These are phyloP conservation scores for Diospyros lotus DNA, from an alignment of 148 eudicot species.

Conservation along the genomic window DNA sequence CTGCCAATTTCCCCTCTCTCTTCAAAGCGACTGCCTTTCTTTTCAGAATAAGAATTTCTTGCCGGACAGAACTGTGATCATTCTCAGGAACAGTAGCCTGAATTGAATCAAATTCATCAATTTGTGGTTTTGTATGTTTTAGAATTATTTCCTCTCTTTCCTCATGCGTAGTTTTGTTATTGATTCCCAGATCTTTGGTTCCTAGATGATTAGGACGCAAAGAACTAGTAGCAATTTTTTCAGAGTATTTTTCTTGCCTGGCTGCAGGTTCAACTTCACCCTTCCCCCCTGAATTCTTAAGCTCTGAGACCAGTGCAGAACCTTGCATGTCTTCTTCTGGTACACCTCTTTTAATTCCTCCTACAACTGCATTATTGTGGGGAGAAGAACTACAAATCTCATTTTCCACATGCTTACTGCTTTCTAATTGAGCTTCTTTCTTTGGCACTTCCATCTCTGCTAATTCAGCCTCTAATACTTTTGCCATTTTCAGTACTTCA, in stretches of 20 bases:
- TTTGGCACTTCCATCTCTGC: constrained; percentile 61
- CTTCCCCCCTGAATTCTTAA: constrained; percentile 8
- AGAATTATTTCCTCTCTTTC: constrained; percentile 27
- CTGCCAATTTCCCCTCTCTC: constrained; percentile 78
- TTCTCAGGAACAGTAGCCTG: constrained; percentile 27
- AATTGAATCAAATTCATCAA: constrained; percentile 15
- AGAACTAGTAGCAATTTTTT: constrained; percentile 2
- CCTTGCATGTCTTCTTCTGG: constrained; percentile 4
- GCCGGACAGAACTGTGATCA: constrained; percentile 33
- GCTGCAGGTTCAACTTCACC: constrained; percentile 9
- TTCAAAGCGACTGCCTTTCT: constrained; percentile 70
- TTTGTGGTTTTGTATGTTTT: constrained; percentile 9
- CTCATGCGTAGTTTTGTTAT: constrained; percentile 9
- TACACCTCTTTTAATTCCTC: constrained; percentile 17
- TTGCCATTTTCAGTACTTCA: constrained; percentile 56
- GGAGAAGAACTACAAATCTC: constrained; percentile 18
- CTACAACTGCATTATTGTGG: constrained; percentile 27
- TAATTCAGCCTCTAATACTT: constrained; percentile 65
- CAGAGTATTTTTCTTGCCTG: constrained; percentile 4
- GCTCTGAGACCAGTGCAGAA: neutral
- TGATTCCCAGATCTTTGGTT: constrained; percentile 9
- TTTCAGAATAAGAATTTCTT: constrained; percentile 64
- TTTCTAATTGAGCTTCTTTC: constrained; percentile 25
- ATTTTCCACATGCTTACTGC: constrained; percentile 10
- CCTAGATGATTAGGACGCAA: neutral